Evolutionary conservation across 176 grass and related monocot genomes (phyloP).

Genomic region (Oryza meridionalis): DNA sequence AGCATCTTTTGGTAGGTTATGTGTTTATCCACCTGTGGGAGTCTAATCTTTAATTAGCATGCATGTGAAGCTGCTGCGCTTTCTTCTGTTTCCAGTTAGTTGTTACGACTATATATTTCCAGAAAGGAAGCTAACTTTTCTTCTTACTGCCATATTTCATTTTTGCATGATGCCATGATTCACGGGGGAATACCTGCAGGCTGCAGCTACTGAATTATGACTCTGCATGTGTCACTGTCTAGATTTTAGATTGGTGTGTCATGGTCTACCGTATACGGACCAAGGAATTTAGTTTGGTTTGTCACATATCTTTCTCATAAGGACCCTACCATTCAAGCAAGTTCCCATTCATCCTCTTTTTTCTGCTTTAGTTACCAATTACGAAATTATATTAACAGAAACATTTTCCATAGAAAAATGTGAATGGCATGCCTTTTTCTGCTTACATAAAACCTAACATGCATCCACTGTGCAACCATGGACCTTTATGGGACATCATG

Average conservation of each 20-base stretch:
- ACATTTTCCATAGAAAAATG: neutral
- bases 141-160: neutral
- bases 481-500: neutral
- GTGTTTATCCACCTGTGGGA: conserved; percentile 12
- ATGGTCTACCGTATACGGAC: neutral
- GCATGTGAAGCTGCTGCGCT: neutral
- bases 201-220: neutral
- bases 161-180: neutral
- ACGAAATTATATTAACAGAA: neutral
- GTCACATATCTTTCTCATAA: neutral
- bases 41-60: neutral
- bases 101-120: neutral
- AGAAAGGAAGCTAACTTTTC: conserved; percentile 1
- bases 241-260: neutral
- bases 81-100: conserved; percentile 1
- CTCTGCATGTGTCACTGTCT: neutral
- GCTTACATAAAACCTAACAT: neutral
- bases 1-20: conserved; percentile 13
- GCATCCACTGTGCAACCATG: conserved; percentile 4
- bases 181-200: conserved; percentile 27
- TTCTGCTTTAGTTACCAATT: neutral
- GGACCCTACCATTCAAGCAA: neutral
- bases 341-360: neutral
- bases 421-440: neutral
- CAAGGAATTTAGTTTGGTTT: neutral